phyloP scores from a whole-genome alignment of 2,329 filamentous ascomycete genomes.

The Fusarium subglutinans region DNA sequence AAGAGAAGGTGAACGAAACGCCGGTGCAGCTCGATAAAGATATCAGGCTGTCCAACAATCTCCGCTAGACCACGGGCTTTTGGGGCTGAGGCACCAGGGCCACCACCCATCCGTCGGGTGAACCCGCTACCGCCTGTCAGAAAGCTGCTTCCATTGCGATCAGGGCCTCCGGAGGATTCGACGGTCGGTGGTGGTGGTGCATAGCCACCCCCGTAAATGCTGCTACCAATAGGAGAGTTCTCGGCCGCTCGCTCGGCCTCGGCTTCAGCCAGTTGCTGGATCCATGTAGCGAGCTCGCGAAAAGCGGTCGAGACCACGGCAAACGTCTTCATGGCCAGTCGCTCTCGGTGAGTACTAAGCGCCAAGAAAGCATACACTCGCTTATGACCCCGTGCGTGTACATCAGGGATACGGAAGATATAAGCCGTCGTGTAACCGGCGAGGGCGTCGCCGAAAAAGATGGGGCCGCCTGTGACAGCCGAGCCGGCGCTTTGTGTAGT shows the following conservation, averaged over 20 bases:
- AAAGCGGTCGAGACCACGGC: slow-evolving; percentile 70
- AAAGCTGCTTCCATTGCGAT: slow-evolving; percentile 63
- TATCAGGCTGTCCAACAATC: slow-evolving; percentile 72
- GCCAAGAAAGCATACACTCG: slow-evolving; percentile 75
- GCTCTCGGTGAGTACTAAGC: slow-evolving; percentile 71
- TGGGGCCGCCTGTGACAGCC: slow-evolving; percentile 69
- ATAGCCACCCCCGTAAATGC: slow-evolving; percentile 50
- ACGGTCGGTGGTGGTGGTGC: slow-evolving; percentile 42
- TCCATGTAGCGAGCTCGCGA: slow-evolving; percentile 71
- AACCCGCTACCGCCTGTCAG: slow-evolving; percentile 65
- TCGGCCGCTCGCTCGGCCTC: slow-evolving; percentile 68
- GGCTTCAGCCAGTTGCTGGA: slow-evolving; percentile 70
- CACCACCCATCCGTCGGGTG: slow-evolving; percentile 66
- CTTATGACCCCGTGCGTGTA: slow-evolving; percentile 73
- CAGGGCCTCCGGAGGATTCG: slow-evolving; percentile 46
- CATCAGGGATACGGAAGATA: slow-evolving; percentile 74
- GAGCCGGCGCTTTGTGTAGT: slow-evolving; percentile 64
- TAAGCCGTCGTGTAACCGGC: slow-evolving; percentile 76
- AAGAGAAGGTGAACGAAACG: slow-evolving; percentile 71
- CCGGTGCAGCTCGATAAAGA: slow-evolving; percentile 73
- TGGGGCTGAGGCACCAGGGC: slow-evolving; percentile 63
- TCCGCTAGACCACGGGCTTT: slow-evolving; percentile 71
- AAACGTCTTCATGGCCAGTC: slow-evolving; percentile 72
- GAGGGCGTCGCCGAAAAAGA: slow-evolving; percentile 73
- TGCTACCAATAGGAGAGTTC: slow-evolving; percentile 51